phyloP scores from a whole-genome alignment of 495 filamentous ascomycete genomes.

The Aspergillus avenaceus region DNA sequence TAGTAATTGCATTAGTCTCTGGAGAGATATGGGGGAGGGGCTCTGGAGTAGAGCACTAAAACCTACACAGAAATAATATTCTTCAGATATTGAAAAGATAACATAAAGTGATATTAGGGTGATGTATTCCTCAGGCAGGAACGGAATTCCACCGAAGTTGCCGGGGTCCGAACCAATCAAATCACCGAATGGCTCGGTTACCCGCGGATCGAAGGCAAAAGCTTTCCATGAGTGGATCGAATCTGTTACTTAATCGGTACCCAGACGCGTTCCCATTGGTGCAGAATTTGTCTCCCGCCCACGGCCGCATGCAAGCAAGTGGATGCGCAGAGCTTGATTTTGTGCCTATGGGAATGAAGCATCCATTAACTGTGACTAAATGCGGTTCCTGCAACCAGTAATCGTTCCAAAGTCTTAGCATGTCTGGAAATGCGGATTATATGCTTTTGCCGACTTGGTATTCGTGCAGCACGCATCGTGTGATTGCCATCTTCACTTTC shows the following conservation, averaged over 20 bases:
- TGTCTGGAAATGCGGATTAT: background rate
- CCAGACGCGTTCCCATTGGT: background rate
- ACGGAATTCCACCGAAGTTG: background rate
- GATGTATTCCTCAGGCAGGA: slow-evolving; percentile 1
- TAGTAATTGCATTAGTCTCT: background rate
- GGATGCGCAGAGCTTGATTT: background rate
- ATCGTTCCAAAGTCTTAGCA: background rate
- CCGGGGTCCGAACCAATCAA: background rate
- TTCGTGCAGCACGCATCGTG: background rate
- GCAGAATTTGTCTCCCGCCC: too few species aligned
- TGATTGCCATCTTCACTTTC: background rate
- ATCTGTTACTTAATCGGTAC: slow-evolving; percentile 1
- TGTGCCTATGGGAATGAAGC: background rate
- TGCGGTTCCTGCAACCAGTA: background rate
- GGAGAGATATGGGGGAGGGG: background rate
- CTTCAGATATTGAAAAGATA: too few species aligned
- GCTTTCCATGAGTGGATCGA: background rate
- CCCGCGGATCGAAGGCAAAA: background rate
- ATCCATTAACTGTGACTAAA: background rate
- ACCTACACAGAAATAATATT: too few species aligned
- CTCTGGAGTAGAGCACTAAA: background rate
- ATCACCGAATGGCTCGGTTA: background rate
- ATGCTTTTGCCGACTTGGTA: background rate
- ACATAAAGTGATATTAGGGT: too few species aligned
- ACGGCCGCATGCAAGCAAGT: background rate